Evolutionary conservation across 2,329 filamentous ascomycete genomes (phyloP).

Genomic region (Hymenoscyphus salicellus): DNA sequence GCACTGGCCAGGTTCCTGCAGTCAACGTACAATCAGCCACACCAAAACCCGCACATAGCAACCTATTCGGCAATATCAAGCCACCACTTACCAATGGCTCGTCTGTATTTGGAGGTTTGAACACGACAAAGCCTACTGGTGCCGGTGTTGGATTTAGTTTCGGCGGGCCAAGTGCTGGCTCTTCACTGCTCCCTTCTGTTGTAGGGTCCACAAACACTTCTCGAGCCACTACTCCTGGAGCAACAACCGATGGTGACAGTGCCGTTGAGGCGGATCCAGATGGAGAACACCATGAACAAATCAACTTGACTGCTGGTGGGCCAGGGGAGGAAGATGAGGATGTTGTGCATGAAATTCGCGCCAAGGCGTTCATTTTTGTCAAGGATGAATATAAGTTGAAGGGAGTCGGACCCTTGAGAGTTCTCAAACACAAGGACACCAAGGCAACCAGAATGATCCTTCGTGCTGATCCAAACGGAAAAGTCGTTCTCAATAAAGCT

Average conservation of each 20-base stretch:
- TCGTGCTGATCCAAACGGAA: constrained; percentile 71
- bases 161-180: constrained; percentile 26
- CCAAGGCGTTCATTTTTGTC: constrained; percentile 65
- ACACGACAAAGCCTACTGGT: constrained; percentile 15
- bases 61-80: constrained; percentile 23
- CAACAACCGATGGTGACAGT: constrained; percentile 34
- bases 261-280: constrained; percentile 42
- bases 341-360: constrained; percentile 65
- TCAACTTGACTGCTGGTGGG: constrained; percentile 64
- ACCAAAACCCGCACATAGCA: constrained; percentile 21
- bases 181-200: constrained; percentile 34
- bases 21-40: constrained; percentile 26
- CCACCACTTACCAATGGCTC: constrained; percentile 6
- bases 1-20: constrained; percentile 10
- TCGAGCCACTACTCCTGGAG: constrained; percentile 33
- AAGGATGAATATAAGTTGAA: constrained; percentile 64
- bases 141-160: constrained; percentile 28
- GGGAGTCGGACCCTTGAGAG: constrained; percentile 67
- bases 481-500: constrained; percentile 68
- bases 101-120: constrained; percentile 2
- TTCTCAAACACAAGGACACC: constrained; percentile 71
- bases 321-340: constrained; percentile 72
- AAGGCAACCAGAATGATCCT: constrained; percentile 66
- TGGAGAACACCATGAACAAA: constrained; percentile 62
- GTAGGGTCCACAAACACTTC: constrained; percentile 33